Percentiles rank a stretch among this genome's conserved stretches.
phyloP scores from a whole-genome alignment of 179 eudicot genomes.

The Spinacia oleracea region DNA sequence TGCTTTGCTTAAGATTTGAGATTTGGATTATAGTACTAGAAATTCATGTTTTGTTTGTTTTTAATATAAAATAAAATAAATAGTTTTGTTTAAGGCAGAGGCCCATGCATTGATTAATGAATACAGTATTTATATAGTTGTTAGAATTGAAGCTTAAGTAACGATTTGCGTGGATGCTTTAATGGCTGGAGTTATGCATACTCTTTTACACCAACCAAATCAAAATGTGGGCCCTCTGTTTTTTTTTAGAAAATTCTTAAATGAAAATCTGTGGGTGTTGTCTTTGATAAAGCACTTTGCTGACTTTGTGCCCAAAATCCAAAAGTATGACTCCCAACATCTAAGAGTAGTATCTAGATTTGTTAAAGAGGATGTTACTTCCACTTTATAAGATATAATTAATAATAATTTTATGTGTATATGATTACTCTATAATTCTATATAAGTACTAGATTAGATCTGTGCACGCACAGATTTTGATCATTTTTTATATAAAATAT shows the following conservation, averaged over 20 bases:
- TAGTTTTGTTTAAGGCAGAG: neutral
- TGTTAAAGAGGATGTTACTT: no score
- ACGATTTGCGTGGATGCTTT: conserved; percentile 4
- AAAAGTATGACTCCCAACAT: conserved; percentile 10
- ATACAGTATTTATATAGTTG: neutral
- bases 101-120: neutral
- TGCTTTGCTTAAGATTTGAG: conserved; percentile 8
- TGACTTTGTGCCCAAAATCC: conserved; percentile 24
- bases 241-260: neutral
- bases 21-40: neutral
- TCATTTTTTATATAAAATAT: no score
- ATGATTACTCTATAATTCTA: no score
- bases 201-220: conserved; percentile 18
- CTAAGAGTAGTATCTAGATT: neutral
- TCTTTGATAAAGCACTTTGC: neutral
- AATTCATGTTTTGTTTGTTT: neutral
- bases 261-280: conserved; percentile 21
- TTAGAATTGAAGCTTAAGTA: conserved; percentile 6
- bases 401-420: no score
- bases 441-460: no score
- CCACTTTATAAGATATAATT: no score
- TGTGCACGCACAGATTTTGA: no score
- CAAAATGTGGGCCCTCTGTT: conserved; percentile 1
- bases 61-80: neutral
- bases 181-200: conserved; percentile 9